These are phyloP conservation scores for Casaregolazyma suthepensis DNA, from an alignment of 1,139 yeast genomes.

Conservation along the genomic window DNA sequence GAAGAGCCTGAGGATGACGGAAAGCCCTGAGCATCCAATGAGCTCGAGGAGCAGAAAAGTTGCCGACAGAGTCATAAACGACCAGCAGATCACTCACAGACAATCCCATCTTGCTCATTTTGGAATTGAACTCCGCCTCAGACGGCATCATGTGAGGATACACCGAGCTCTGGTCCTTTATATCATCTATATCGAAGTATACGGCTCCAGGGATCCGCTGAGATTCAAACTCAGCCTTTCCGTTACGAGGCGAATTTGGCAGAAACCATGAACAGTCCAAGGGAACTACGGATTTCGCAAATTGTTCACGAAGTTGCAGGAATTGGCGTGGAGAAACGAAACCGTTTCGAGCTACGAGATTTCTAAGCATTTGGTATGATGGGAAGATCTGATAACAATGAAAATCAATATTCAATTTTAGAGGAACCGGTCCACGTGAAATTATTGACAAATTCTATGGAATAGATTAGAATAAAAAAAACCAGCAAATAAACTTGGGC, in stretches of 20 bases:
- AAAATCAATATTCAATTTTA: not conserved
- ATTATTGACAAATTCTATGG: not conserved
- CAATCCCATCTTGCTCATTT: constrained; percentile 40
- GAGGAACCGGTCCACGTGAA: not conserved
- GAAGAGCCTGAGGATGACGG: constrained; percentile 61
- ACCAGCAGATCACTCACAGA: constrained; percentile 51
- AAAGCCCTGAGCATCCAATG: constrained; percentile 82
- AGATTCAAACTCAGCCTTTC: constrained; percentile 42
- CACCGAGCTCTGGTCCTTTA: constrained; percentile 50
- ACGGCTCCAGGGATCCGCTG: constrained; percentile 62
- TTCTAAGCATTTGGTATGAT: not conserved
- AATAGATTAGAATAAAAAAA: not conserved
- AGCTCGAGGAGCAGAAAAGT: constrained; percentile 83
- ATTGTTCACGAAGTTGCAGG: not conserved
- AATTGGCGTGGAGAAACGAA: constrained; percentile 5
- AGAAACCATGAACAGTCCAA: constrained; percentile 91
- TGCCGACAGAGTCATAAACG: constrained; percentile 80
- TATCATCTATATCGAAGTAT: constrained; percentile 72
- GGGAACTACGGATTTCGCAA: constrained; percentile 40
- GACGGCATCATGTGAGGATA: constrained; percentile 91
- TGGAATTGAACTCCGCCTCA: constrained; percentile 45
- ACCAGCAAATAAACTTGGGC: not conserved
- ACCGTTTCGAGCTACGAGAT: not conserved
- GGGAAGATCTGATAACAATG: not conserved
- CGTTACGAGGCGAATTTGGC: constrained; percentile 65